Evolutionary conservation across 148 eudicot species (phyloP), one percentile per base, ranked within the genome.

Genomic region (Diospyros kaki): DNA sequence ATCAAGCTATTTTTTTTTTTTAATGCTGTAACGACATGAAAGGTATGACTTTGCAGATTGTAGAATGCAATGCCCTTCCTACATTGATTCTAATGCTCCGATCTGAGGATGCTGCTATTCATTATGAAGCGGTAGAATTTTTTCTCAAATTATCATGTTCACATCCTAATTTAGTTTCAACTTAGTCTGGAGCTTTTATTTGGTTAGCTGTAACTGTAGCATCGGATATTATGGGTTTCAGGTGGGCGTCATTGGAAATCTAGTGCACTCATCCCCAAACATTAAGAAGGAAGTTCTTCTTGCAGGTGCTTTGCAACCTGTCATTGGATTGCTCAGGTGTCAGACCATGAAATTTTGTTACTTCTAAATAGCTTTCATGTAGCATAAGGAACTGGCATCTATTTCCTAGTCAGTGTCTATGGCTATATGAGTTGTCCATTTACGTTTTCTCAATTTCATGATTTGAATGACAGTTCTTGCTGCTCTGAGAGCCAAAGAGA

Each of bases 251-350:
- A 93, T 96, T 74, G 99, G 99, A 64, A 95, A 95, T 84, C 75
- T 95, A 82, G 99, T 95, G 46, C 99, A 95, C 83, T 95, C 99
- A 11, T 96, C 99, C 45, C 99, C 97, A 67, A 79, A 81, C 78
- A 91, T 93, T 51, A 96, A 96, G 90, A 93, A 87, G 81, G 97
- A 87, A 80, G 99, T 96, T 72, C 89, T 96, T 70, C 83, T 75
- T 77, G 97, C 97, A 59, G 99, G 99, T 71, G 99, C 99, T 43
- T 66, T 96, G 86, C 99, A 96, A 79, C 97, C 99, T 81, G 98
- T 96, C 15, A 89, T 96, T 77, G 86, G 90, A 63, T 80, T 95
- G 82, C 97, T 95, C 55, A 91, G 93, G 98, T 95, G 73, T 61
- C 41, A 63, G 13, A 1, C 46, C 17, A 9, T 53, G 18, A 60